These are phyloP conservation scores for Termitomyces sp. DNA, from an alignment of 768 basidiomycete species.

Conservation along the genomic window DNA sequence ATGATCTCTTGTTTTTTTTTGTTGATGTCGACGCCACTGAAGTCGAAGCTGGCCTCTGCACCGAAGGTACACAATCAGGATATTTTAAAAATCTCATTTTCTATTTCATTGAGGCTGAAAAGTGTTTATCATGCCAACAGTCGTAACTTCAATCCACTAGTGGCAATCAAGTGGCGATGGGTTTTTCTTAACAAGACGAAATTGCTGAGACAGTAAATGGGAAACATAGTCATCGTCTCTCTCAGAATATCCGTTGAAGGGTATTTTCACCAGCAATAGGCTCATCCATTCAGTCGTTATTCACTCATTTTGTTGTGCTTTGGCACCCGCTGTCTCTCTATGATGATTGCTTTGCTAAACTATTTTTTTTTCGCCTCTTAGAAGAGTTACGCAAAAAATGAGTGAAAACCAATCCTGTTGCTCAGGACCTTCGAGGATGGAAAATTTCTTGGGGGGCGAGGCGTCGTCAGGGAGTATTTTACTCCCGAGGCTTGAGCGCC, in stretches of 20 bases:
- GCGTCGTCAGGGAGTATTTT: not conserved
- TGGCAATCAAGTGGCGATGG: too few relatives aligned
- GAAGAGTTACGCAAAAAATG: slow-evolving; percentile 16
- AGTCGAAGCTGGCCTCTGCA: too few relatives aligned
- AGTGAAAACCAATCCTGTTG: slow-evolving; percentile 11
- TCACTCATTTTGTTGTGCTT: slow-evolving; percentile 16
- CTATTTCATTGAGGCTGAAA: too few relatives aligned
- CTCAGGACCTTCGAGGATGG: not conserved
- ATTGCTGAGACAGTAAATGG: too few relatives aligned
- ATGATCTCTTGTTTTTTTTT: too few relatives aligned
- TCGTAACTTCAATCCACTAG: too few relatives aligned
- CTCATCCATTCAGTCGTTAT: slow-evolving; percentile 14
- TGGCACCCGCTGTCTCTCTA: slow-evolving; percentile 12
- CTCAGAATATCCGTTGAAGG: not conserved
- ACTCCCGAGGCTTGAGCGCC: not conserved
- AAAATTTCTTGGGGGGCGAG: not conserved
- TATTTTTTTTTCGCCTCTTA: slow-evolving; percentile 12
- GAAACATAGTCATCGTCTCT: too few relatives aligned
- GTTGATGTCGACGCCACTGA: too few relatives aligned
- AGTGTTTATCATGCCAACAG: too few relatives aligned
- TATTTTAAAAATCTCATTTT: too few relatives aligned
- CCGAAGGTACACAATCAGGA: too few relatives aligned
- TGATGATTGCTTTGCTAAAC: slow-evolving; percentile 19
- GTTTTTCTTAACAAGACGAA: too few relatives aligned
- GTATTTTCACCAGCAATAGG: slow-evolving; percentile 9